These are phyloP conservation scores for Sugiyamaella lignohabitans DNA, from an alignment of 805 yeast species.

Conservation along the genomic window DNA sequence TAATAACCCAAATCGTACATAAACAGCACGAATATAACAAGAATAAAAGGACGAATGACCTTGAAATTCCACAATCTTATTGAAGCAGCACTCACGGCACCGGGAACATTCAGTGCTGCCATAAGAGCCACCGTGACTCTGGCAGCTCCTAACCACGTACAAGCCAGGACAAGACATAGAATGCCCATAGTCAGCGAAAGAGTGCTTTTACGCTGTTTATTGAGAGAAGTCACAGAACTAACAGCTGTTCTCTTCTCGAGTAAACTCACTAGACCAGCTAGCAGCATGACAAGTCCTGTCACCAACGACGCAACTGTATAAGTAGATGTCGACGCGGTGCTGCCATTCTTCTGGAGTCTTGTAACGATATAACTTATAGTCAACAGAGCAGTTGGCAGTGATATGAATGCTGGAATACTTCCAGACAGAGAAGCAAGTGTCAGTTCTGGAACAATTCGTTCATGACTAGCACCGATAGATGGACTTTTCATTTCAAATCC, in stretches of 20 bases:
- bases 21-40: conserved; percentile 10
- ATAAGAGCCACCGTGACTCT: conserved; percentile 18
- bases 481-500: no score
- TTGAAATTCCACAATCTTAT: background rate
- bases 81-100: background rate
- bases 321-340: conserved; percentile 6
- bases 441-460: background rate
- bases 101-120: conserved; percentile 19
- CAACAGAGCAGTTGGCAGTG: conserved; percentile 28
- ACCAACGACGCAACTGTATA: conserved; percentile 16
- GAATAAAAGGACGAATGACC: conserved; percentile 2
- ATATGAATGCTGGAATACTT: conserved; percentile 27
- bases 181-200: conserved; percentile 18
- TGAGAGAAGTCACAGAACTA: conserved; percentile 1
- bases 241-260: conserved; percentile 13
- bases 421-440: conserved; percentile 16
- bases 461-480: background rate
- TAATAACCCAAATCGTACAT: conserved; percentile 16
- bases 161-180: conserved; percentile 17
- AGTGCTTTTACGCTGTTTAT: conserved; percentile 13
- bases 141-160: conserved; percentile 21
- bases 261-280: conserved; percentile 19
- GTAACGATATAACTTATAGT: conserved; percentile 21
- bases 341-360: background rate
- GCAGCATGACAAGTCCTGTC: conserved; percentile 22